Base-by-base conservation (phyloP, 176 grass and related monocot species). In the Themeda triandra region DNA sequence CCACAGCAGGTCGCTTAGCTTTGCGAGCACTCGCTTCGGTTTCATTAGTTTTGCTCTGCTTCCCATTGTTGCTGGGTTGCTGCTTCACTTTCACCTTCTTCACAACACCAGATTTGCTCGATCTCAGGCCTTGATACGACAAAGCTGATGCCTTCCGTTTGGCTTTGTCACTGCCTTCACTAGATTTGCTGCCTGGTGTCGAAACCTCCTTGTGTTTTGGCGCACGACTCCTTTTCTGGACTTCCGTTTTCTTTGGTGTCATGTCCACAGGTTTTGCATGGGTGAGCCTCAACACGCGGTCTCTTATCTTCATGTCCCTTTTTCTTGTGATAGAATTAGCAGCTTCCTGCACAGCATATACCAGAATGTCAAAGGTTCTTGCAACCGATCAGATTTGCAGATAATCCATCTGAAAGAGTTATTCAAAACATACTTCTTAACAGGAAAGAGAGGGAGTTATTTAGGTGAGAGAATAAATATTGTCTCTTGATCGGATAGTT, bases 101-200 rank as follows among this genome's bases (percentile, higher is more conserved):
- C 46, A 89, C 36, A 4, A 84, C 89, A 40, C 93, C 96, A 25
- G 91, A 89, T 85, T 96, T 99, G 81, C 87, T 95, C 1, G 96
- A 88, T 65, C 84, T 93, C 49, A 89, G 18, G 27, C 96, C 96
- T 82, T 99, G 96, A 71, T 99, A 99, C 15, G 93, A 96, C 44
- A 88, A 23, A 54, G 59, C 77, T 28, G 91, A 46, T 37, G 81
- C 75, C 83, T 88, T 99, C 10, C 15, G 62, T 59, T 85, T 90
- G 41, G 83, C 42, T 70, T 76, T 89, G 12, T 78, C 75, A 29
- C 86, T 56, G 63, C 90, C 44, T 65, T 72, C 78, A 14, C 17
- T 59, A 13, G 73, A 84, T 62, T 74, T 90, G 42, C 84, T 76
- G 46, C 56, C 88, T 42, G 84, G 76, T 4, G 82, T 82, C 13